Base-by-base conservation (phyloP, 2,329 filamentous ascomycete species). In the Colletotrichum karsti region DNA sequence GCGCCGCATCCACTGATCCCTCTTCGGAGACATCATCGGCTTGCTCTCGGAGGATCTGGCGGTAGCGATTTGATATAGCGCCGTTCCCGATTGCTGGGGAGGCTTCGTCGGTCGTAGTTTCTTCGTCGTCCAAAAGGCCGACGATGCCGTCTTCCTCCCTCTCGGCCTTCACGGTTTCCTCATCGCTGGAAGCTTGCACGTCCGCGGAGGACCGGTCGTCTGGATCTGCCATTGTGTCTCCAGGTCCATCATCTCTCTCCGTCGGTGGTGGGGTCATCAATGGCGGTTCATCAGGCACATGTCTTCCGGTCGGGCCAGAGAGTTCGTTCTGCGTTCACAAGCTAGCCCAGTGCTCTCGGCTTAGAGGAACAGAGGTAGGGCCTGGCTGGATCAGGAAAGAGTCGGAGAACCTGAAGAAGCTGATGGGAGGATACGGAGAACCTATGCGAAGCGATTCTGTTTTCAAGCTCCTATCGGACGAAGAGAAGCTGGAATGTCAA, bases 1-100 rank as follows among this genome's bases (percentile, higher is more conserved):
- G 85, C 26, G 85, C 73, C 53, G 82, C 84, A 72, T 87, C 86
- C n/a, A 82, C 76, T n/a, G 85, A 87, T 62, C 84, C 85, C 69
- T 85, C 81, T 62, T 88, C 86, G 8, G 87, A 88, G 18, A 74
- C 74, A 70, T 84, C 81, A 15, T 86, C 84, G 51, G 75, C 70
- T 22, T 80, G 78, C 39, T 83, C 79, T 58, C 79, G 78, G 30
- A 85, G 73, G 8, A 86, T 78, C 67, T 84, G 79, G 41, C 80
- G 82, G 72, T 85, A 85, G 61, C 81, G 80, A 69, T 80, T 81
- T 41, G 78, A 75, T 33, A 82, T 73, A 35, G 78, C 73, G 22
- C 80, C 81, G 63, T 79, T 80, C 18, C 74, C 77, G 18, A 78
- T 63, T 26, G 72, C 72, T 35, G 69, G 30, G 46, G 72, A 41